Percentiles rank a stretch among this genome's conserved stretches.
Conservation (phyloP, 2,329 filamentous ascomycete species). For the Colletotrichum australisinense region DNA sequence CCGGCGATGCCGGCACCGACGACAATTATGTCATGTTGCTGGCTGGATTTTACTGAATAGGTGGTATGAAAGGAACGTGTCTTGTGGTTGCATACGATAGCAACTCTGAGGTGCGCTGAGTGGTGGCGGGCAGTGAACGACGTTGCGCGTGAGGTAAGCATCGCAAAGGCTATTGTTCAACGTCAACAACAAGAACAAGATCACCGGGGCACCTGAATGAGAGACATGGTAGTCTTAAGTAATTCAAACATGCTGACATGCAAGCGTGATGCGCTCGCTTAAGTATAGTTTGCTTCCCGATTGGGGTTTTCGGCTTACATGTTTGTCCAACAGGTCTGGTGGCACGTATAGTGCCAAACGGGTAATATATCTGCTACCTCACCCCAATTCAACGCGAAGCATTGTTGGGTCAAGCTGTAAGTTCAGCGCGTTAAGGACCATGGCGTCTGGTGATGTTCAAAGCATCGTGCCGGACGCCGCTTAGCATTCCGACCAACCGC, state of each 20-base stretch:
- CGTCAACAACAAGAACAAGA: not conserved
- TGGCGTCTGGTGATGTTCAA: not conserved
- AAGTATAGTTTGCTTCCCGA: not conserved
- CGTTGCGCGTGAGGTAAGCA: not conserved
- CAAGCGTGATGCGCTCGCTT: not conserved
- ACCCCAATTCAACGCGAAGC: not conserved
- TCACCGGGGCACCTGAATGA: not conserved
- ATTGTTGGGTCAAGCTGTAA: not conserved
- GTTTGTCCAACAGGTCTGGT: not conserved
- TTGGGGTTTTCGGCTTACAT: not conserved
- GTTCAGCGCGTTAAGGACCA: not conserved
- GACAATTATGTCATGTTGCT: not conserved
- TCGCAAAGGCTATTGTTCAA: not conserved
- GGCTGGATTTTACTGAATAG: not conserved
- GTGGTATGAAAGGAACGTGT: not conserved
- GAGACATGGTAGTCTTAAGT: not conserved
- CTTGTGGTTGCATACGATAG: not conserved
- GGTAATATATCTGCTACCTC: not conserved
- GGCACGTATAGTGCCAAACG: not conserved
- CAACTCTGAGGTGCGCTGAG: not conserved
- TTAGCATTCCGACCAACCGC: not conserved
- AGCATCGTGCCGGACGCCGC: not conserved
- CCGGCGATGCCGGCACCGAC: not conserved
- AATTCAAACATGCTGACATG: not conserved
- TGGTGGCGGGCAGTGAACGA: not conserved